Percentiles rank a stretch among this genome's conserved stretches.
phyloP scores from a whole-genome alignment of 331 rosid species.

The Cydonia oblonga region DNA sequence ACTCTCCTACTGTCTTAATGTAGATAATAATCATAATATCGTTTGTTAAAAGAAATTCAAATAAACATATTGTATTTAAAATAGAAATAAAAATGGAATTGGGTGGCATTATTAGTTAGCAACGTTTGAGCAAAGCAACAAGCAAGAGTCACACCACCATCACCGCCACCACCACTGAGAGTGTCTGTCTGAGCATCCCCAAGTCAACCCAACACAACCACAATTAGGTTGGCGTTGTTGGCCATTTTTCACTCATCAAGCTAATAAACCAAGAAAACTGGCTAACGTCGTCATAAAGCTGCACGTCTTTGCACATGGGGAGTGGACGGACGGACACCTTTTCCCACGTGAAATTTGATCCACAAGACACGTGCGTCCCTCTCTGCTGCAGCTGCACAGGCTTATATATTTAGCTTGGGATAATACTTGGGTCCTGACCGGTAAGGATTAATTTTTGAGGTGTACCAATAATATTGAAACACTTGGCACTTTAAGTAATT shows the following conservation, averaged over 20 bases:
- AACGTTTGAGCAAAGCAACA: constrained; percentile 22
- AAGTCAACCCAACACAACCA: neutral
- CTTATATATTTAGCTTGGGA: neutral
- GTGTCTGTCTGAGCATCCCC: neutral
- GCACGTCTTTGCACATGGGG: constrained; percentile 50
- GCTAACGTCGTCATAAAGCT: constrained; percentile 5
- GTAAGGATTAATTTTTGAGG: too few relatives aligned
- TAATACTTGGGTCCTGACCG: too few relatives aligned
- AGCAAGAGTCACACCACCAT: neutral
- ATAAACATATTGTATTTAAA: too few relatives aligned
- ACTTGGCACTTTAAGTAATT: too few relatives aligned
- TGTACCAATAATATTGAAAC: too few relatives aligned
- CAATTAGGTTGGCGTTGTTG: constrained; percentile 42
- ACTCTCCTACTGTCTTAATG: too few relatives aligned
- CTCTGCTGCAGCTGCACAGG: neutral
- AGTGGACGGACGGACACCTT: constrained; percentile 6
- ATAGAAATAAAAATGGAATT: neutral
- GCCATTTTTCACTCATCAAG: constrained; percentile 17
- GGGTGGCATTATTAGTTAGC: neutral
- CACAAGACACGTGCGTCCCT: constrained; percentile 53
- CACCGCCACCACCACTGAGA: neutral
- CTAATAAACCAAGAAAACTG: neutral
- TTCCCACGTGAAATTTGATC: constrained; percentile 44
- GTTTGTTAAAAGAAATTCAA: too few relatives aligned
- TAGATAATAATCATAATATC: too few relatives aligned